Conservation (phyloP, 78 protist genomes). For the Guillardia theta region DNA sequence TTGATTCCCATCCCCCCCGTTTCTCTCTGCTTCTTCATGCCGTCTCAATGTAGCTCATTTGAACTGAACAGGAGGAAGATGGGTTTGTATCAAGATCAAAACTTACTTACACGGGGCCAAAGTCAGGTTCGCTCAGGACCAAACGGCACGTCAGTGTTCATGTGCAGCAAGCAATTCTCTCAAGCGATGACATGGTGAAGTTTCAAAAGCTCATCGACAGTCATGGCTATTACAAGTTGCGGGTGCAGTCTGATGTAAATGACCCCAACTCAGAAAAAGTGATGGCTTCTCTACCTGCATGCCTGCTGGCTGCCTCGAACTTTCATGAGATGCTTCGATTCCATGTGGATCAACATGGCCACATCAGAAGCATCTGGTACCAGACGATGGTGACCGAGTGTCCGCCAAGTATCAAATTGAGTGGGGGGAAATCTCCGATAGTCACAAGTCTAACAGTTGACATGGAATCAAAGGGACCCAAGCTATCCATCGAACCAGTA, state of each 20-base stretch:
- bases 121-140: background rate
- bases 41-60: too few relatives aligned
- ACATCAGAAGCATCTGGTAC: background rate
- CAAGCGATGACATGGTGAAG: background rate
- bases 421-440: background rate
- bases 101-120: background rate
- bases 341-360: background rate
- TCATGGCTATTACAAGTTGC: background rate
- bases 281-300: background rate
- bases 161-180: background rate
- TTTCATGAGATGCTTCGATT: background rate
- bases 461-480: background rate
- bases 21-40: too few relatives aligned
- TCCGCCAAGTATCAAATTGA: background rate
- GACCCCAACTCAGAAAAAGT: background rate
- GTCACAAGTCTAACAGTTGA: background rate
- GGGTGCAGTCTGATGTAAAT: background rate
- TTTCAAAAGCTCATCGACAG: background rate
- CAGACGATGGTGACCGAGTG: background rate
- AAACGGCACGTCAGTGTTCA: background rate
- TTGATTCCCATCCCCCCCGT: too few relatives aligned
- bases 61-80: background rate
- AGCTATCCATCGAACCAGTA: background rate
- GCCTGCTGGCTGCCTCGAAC: background rate
- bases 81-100: background rate